Base-by-base conservation (phyloP, 108 stramenopile genomes). In the Cylindrotheca closterium region DNA sequence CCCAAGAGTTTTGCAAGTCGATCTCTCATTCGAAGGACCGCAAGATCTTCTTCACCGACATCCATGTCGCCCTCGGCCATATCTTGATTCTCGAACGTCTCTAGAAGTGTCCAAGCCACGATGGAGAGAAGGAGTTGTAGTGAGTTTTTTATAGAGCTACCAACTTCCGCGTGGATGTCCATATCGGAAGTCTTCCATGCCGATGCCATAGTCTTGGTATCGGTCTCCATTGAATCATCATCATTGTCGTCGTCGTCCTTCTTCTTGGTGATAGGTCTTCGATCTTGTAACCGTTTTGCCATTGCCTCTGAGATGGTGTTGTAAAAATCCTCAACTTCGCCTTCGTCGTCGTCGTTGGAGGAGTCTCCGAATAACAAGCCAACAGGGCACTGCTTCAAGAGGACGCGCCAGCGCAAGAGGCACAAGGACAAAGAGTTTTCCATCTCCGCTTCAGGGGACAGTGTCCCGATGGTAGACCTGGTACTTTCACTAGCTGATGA, bases 341-440 rank as follows among this genome's bases (percentile, higher is more conserved):
- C 64, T 28, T 80, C 80, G 8, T 73, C 63, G n/a, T 75, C 72
- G 17, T 73, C 71, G 10, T 73, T 65, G 48, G 31, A 47, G 22
- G 63, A 60, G 33, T 70, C 61, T 3, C 50, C 27, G 47, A 81
- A 66, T 46, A 77, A 55, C 22, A 34, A 52, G 0, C 56, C n/a
- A 29, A 58, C 51, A 18, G 82, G 65, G 32, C 75, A 78, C 23
- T 68, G 59, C 61, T 81, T 78, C 1, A 83, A 67, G 15, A 92
- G 69, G 34, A 81, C 71, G 22, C 69, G 58, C 29, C 84, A 66
- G 21, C 91, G 84, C n/a, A 72, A 69, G 30, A 92, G 80, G 34
- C 78, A 79, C 30, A 85, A 52, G 21, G 68, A 62, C 22, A 89
- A 81, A 30, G 87, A 74, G 51, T 79, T 63, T 47, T 92, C 84